Percentiles rank a stretch among this genome's conserved stretches.
Evolutionary conservation across 352 stramenopile genomes (phyloP).

Genomic region (Globisporangium radiosum): DNA sequence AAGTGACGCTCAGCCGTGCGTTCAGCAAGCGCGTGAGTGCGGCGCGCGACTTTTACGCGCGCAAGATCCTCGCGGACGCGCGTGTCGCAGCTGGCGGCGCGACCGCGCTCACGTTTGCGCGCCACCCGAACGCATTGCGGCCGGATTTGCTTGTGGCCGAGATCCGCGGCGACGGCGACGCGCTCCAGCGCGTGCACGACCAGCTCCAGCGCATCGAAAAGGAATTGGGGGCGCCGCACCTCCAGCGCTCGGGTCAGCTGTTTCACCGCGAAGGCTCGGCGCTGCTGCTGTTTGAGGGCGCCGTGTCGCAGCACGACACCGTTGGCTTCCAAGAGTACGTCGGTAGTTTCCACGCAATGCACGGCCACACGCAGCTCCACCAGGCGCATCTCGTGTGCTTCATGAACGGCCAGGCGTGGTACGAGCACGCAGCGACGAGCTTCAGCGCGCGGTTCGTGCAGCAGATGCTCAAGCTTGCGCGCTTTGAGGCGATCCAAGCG

Average conservation of each 20-base stretch:
- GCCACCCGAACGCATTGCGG: slow-evolving; percentile 60
- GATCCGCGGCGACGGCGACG: slow-evolving; percentile 51
- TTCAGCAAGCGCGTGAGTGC: slow-evolving; percentile 53
- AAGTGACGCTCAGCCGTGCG: slow-evolving; percentile 67
- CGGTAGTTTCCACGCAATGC: slow-evolving; percentile 38
- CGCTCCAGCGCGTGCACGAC: slow-evolving; percentile 53
- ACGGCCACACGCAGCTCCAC: slow-evolving; percentile 46
- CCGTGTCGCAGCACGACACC: slow-evolving; percentile 46
- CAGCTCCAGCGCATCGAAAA: slow-evolving; percentile 60
- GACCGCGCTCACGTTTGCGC: slow-evolving; percentile 26
- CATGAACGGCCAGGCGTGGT: slow-evolving; percentile 65
- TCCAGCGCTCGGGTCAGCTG: slow-evolving; percentile 29
- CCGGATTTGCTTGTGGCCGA: slow-evolving; percentile 70
- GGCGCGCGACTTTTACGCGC: slow-evolving; percentile 54
- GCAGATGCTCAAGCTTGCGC: slow-evolving; percentile 73
- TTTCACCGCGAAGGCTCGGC: slow-evolving; percentile 60
- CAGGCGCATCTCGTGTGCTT: slow-evolving; percentile 72
- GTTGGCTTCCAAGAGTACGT: slow-evolving; percentile 74
- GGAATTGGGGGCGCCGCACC: slow-evolving; percentile 47
- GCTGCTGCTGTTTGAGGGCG: slow-evolving; percentile 71
- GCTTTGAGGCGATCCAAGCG: slow-evolving; percentile 56
- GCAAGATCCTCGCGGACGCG: slow-evolving; percentile 43
- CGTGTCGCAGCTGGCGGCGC: slow-evolving; percentile 29
- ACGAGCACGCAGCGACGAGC: slow-evolving; percentile 45
- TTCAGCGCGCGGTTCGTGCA: slow-evolving; percentile 70